Percentiles rank a stretch among this genome's conserved stretches.
These are phyloP conservation scores for Phytomonas sp. DNA, from an alignment of 208 protist species.

Conservation along the genomic window DNA sequence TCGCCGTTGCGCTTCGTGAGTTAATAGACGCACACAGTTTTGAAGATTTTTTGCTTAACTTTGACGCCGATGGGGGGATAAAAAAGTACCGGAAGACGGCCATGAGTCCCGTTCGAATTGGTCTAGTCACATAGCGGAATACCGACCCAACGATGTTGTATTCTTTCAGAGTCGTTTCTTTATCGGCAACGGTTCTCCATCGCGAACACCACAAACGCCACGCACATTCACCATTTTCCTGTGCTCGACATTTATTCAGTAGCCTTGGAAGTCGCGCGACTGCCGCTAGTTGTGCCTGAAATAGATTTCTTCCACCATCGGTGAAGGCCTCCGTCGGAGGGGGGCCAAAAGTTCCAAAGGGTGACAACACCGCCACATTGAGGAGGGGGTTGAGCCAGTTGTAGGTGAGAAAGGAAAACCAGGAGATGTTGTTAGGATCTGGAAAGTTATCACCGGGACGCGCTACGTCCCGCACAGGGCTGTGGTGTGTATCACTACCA, in stretches of 20 bases:
- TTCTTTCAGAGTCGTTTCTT: slow-evolving; percentile 13
- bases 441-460: slow-evolving; percentile 48
- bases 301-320: slow-evolving; percentile 27
- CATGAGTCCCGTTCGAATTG: slow-evolving; percentile 24
- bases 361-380: slow-evolving; percentile 40
- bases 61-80: slow-evolving; percentile 15
- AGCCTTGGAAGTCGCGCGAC: slow-evolving; percentile 44
- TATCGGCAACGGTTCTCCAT: slow-evolving; percentile 12
- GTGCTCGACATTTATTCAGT: slow-evolving; percentile 23
- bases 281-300: slow-evolving; percentile 23
- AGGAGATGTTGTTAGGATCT: slow-evolving; percentile 36
- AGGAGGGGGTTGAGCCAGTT: slow-evolving; percentile 66
- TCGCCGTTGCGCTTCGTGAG: not conserved
- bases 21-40: not conserved
- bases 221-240: slow-evolving; percentile 29
- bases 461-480: not conserved
- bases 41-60: not conserved
- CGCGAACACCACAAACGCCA: slow-evolving; percentile 42
- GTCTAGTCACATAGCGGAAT: slow-evolving; percentile 26
- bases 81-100: slow-evolving; percentile 38
- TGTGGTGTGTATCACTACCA: not conserved
- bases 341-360: slow-evolving; percentile 31
- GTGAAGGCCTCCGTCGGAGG: slow-evolving; percentile 22
- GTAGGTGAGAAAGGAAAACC: slow-evolving; percentile 28
- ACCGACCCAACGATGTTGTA: slow-evolving; percentile 7